These are phyloP conservation scores for Penicillium sp. DNA, from an alignment of 2,329 filamentous ascomycete species.

Conservation along the genomic window DNA sequence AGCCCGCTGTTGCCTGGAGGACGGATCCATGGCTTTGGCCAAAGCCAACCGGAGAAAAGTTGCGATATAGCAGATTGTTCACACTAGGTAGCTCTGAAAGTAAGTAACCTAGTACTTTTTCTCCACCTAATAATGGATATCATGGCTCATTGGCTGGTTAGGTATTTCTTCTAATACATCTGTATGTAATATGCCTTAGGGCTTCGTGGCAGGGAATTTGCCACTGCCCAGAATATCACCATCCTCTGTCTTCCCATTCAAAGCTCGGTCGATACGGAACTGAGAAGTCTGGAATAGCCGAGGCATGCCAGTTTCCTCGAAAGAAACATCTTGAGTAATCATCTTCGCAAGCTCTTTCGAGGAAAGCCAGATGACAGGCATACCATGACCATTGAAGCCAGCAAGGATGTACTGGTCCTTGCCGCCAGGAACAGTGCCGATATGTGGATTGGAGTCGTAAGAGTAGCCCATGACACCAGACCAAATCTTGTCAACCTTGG, in stretches of 20 bases:
- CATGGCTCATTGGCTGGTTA: no score
- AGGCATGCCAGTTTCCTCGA: slow-evolving; percentile 35
- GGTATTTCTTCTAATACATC: background rate
- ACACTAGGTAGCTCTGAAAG: no score
- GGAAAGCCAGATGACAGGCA: slow-evolving; percentile 64
- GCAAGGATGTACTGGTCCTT: slow-evolving; percentile 59
- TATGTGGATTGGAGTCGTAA: slow-evolving; percentile 54
- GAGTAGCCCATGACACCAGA: slow-evolving; percentile 56
- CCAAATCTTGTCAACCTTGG: slow-evolving; percentile 39
- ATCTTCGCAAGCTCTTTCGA: slow-evolving; percentile 62
- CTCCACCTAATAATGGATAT: no score
- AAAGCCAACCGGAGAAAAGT: no score
- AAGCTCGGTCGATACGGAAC: slow-evolving; percentile 27
- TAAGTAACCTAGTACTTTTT: background rate
- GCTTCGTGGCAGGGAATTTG: slow-evolving; percentile 17
- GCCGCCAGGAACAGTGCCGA: slow-evolving; percentile 52
- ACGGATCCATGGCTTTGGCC: no score
- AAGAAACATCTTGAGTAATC: slow-evolving; percentile 42
- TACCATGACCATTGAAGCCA: slow-evolving; percentile 68
- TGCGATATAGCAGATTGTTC: no score
- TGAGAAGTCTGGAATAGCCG: slow-evolving; percentile 37
- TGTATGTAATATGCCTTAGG: background rate
- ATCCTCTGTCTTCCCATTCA: slow-evolving; percentile 25
- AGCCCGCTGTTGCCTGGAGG: no score
- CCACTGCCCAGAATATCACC: slow-evolving; percentile 31